These are phyloP conservation scores for Blastobotrys terrestris DNA, from an alignment of 805 yeast species.

Conservation along the genomic window DNA sequence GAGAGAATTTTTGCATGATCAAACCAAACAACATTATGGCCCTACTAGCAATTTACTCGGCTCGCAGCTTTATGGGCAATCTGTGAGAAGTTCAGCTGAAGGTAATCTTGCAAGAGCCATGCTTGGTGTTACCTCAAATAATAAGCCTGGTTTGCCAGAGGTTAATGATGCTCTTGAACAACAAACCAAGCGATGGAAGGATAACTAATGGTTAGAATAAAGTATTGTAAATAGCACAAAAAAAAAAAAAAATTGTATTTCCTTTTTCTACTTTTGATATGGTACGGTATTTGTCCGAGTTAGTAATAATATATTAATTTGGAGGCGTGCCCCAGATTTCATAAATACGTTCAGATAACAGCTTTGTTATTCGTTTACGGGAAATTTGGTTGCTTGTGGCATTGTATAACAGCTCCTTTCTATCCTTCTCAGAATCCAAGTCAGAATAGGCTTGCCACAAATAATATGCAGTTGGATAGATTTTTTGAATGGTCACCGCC, in stretches of 20 bases:
- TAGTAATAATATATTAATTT: too few species aligned
- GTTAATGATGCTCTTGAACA: conserved; percentile 22
- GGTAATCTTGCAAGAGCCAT: conserved; percentile 16
- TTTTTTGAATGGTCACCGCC: conserved; percentile 68
- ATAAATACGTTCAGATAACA: conserved; percentile 45
- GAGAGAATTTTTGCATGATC: conserved; percentile 39
- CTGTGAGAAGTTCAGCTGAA: neutral
- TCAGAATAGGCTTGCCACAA: conserved; percentile 45
- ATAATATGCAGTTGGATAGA: conserved; percentile 61
- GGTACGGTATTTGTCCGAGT: too few species aligned
- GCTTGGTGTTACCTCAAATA: conserved; percentile 21
- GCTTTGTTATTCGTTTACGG: conserved; percentile 46
- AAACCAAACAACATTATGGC: neutral
- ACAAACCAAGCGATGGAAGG: neutral
- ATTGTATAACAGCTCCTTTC: conserved; percentile 29
- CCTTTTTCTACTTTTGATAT: too few species aligned
- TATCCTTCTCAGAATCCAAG: conserved; percentile 28
- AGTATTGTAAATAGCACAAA: neutral
- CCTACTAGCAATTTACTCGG: neutral
- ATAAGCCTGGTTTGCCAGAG: conserved; percentile 27
- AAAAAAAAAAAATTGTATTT: too few species aligned
- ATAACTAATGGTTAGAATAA: neutral
- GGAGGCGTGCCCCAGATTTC: conserved; percentile 56
- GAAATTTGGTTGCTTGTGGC: conserved; percentile 41
- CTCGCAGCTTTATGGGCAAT: neutral